Conservation (phyloP, 2,329 filamentous ascomycete genomes). For the Aspergillus quadricinctus region DNA sequence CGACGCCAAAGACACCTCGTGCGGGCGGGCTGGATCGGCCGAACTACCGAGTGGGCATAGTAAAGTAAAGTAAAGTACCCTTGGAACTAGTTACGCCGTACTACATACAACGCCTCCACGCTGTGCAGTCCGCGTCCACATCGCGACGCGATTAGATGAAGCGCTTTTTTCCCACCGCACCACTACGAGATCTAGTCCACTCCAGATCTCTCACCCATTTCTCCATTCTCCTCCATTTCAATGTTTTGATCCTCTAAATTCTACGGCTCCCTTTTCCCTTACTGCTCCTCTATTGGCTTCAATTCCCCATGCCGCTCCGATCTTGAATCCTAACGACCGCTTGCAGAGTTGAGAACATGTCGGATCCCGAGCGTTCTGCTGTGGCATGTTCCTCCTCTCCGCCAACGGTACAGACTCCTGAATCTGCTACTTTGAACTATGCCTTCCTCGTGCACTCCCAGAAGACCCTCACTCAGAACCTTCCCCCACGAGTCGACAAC, state of each 20-base stretch:
- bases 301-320: slow-evolving; percentile 11
- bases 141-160: slow-evolving; percentile 29
- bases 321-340: slow-evolving; percentile 14
- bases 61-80: not conserved
- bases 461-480: slow-evolving; percentile 52
- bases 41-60: not conserved
- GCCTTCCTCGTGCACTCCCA: slow-evolving; percentile 60
- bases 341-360: slow-evolving; percentile 23
- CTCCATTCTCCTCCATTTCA: not conserved
- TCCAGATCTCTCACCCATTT: slow-evolving; percentile 3
- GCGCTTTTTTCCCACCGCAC: slow-evolving; percentile 18
- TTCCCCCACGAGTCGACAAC: slow-evolving; percentile 56
- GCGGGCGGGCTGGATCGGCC: slow-evolving; percentile 6
- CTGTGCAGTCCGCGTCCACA: slow-evolving; percentile 27
- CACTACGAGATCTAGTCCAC: slow-evolving; percentile 18
- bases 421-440: slow-evolving; percentile 38
- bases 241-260: slow-evolving; percentile 4
- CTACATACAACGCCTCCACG: slow-evolving; percentile 7
- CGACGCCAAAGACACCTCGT: slow-evolving; percentile 1
- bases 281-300: slow-evolving; percentile 2
- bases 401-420: slow-evolving; percentile 28
- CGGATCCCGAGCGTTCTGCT: slow-evolving; percentile 31
- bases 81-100: not conserved
- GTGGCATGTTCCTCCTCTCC: slow-evolving; percentile 29
- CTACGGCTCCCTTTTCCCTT: slow-evolving; percentile 8